phyloP scores from a whole-genome alignment of 225 moss, liverwort and hornwort species.

The Pleurozium schreberi region DNA sequence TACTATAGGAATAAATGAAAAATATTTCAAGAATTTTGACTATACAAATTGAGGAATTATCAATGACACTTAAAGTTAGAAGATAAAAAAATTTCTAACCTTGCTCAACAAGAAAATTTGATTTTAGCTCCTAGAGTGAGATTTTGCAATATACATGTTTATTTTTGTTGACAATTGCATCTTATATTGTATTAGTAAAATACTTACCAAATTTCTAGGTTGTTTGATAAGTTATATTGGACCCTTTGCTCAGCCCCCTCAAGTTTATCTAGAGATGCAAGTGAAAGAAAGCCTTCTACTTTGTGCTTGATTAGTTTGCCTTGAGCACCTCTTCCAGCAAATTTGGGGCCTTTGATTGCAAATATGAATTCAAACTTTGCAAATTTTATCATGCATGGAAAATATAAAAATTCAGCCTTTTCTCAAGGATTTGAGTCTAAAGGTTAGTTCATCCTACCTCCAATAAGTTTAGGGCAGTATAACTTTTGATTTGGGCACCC shows the following conservation, averaged over 20 bases:
- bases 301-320: too few relatives aligned
- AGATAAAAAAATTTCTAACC: background rate
- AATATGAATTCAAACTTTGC: too few relatives aligned
- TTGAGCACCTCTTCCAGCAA: too few relatives aligned
- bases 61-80: background rate
- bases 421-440: too few relatives aligned
- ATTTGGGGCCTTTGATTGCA: too few relatives aligned
- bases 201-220: background rate
- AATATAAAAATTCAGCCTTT: too few relatives aligned
- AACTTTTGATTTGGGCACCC: background rate
- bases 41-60: background rate
- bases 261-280: too few relatives aligned
- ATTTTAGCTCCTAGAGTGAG: background rate
- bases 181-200: background rate
- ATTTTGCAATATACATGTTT: background rate
- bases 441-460: too few relatives aligned
- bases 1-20: background rate
- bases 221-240: too few relatives aligned
- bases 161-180: background rate
- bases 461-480: background rate
- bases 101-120: accelerated
- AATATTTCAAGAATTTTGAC: background rate
- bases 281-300: too few relatives aligned
- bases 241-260: too few relatives aligned
- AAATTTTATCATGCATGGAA: too few relatives aligned